These are phyloP conservation scores for Apocynum venetum DNA, from an alignment of 257 asterid species.

Conservation along the genomic window DNA sequence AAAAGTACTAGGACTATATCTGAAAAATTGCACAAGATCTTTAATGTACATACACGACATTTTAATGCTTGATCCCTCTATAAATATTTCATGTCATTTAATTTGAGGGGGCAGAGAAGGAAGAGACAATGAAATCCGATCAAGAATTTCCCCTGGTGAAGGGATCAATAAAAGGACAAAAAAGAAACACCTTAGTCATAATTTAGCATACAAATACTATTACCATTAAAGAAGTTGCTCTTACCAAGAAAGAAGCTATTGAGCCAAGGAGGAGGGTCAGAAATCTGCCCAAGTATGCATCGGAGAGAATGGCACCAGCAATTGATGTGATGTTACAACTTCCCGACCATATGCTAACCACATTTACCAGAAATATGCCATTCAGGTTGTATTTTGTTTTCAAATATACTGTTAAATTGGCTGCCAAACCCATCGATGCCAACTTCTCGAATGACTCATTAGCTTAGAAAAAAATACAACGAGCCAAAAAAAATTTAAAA, in stretches of 20 bases:
- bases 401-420: constrained; percentile 62
- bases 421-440: constrained; percentile 72
- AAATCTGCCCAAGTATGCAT: constrained; percentile 56
- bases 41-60: too few species aligned
- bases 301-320: constrained; percentile 65
- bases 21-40: too few species aligned
- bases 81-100: too few species aligned
- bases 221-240: background rate
- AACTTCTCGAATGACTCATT: constrained; percentile 88
- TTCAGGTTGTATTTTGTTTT: constrained; percentile 54
- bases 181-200: too few species aligned
- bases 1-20: too few species aligned
- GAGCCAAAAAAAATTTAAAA: background rate
- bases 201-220: too few species aligned
- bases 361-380: constrained; percentile 58
- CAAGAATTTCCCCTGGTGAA: too few species aligned
- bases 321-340: constrained; percentile 50
- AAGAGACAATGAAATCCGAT: too few species aligned
- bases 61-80: too few species aligned
- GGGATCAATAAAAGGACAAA: too few species aligned
- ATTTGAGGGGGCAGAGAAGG: too few species aligned
- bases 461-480: constrained; percentile 16
- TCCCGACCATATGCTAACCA: constrained; percentile 68
- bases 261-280: constrained; percentile 71
- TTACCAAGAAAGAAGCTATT: constrained; percentile 50